Base-by-base conservation (phyloP, 495 filamentous ascomycete genomes). In the Cryomyces minteri region DNA sequence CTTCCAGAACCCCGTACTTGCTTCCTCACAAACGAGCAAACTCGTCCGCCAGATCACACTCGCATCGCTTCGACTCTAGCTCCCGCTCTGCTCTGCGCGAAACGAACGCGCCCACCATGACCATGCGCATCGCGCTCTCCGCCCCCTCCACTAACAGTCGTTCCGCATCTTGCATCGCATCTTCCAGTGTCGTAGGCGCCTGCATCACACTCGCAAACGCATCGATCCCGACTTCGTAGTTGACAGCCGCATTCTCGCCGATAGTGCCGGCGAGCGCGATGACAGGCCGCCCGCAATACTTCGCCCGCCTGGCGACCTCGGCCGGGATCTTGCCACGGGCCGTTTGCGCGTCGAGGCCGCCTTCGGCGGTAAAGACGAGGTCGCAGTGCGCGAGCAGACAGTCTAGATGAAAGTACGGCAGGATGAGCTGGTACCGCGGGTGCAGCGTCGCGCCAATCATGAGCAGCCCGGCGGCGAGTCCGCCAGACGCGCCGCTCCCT, bases 301-400 rank as follows among this genome's bases (percentile, higher is more conserved):
- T 45, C 10, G 32, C 46, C n/a, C 42, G 46, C n/a, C 34, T 12
- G 5, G 46, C 46, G 3, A 52, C 32, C 34, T 52, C 46, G 4
- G 46, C 37, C 31, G 46, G 34, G n/a, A 52, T 49, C 42, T 52
- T 52, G 8, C 50, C 50, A 6, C 43, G 42, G 4, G 46, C 14
- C 12, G 50, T 32, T 39, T 49, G 50, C n/a, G 18, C 41, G 39
- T 49, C 46, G 7, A 49, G 32, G n/a, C 40, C 33, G 9, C 50
- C 50, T 43, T 49, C 46, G n/a, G 46, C 46, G 5, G 50, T 52
- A 29, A 52, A 32, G n/a, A 49, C 46, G 28, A 52, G 18, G 30
- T 52, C 46, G 12, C 31, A 32, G 4, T 39, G 6, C 32, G 36
- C 7, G 25, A 48, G 38, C 11, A 40, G 25, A 9, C 37, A 14